Evolutionary conservation across 1,284 basidiomycete species (phyloP).

Genomic region (Meripilus lineatus): DNA sequence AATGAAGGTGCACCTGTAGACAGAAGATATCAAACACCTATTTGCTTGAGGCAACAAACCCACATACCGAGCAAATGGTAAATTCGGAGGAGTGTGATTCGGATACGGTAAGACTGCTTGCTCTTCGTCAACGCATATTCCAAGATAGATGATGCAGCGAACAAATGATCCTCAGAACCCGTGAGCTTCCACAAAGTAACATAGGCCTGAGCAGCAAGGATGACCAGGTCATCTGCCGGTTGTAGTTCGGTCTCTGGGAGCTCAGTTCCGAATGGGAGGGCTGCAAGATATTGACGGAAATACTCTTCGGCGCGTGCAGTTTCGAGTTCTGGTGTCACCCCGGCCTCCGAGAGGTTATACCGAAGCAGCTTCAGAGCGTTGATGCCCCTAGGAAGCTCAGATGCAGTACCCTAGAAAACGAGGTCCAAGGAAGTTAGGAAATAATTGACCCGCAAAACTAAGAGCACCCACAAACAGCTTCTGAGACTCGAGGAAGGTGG

Average conservation of each 20-base stretch:
- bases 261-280: constrained; percentile 57
- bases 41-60: not conserved
- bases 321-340: constrained; percentile 56
- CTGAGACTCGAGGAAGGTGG: constrained; percentile 45
- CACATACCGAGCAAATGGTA: constrained; percentile 71
- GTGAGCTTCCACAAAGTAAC: constrained; percentile 60
- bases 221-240: constrained; percentile 79
- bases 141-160: constrained; percentile 57
- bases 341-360: constrained; percentile 41
- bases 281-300: constrained; percentile 56
- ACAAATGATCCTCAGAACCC: constrained; percentile 52
- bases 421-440: constrained; percentile 3
- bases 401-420: constrained; percentile 36
- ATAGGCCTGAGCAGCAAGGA: constrained; percentile 67
- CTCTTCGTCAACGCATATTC: constrained; percentile 73
- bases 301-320: constrained; percentile 45
- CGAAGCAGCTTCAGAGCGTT: constrained; percentile 73
- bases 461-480: constrained; percentile 38
- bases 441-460: not conserved
- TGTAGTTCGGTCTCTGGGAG: constrained; percentile 79
- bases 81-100: constrained; percentile 70
- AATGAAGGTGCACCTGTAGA: constrained; percentile 58
- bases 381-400: constrained; percentile 54
- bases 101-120: constrained; percentile 72
- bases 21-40: not conserved